These are phyloP conservation scores for Leishmania tropica DNA, from an alignment of 208 protist species.

Conservation along the genomic window DNA sequence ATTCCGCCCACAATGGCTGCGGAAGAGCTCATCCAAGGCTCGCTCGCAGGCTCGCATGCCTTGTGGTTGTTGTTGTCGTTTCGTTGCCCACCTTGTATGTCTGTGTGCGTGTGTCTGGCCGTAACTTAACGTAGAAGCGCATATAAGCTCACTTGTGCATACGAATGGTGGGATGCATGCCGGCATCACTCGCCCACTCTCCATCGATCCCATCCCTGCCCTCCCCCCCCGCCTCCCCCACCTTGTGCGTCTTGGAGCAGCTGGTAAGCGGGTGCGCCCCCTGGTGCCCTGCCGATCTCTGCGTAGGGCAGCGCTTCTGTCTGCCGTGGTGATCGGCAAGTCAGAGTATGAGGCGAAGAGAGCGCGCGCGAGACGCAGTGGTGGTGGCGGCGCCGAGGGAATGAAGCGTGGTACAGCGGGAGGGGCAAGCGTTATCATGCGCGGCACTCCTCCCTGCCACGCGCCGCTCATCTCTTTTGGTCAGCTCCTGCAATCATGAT, in stretches of 20 bases:
- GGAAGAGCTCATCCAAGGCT: neutral
- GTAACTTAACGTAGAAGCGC: neutral
- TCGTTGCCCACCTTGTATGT: neutral
- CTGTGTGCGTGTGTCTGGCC: neutral
- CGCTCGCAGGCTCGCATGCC: neutral
- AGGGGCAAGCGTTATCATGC: neutral
- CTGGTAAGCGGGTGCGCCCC: neutral
- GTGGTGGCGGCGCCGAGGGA: neutral
- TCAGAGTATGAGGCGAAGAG: neutral
- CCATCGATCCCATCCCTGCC: neutral
- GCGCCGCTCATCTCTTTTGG: neutral
- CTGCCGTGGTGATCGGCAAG: neutral
- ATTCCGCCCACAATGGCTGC: neutral
- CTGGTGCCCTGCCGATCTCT: neutral
- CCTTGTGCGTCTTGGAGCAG: neutral
- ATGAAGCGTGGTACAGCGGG: neutral
- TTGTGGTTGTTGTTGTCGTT: conserved; percentile 7
- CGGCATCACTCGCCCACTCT: neutral
- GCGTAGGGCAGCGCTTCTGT: neutral
- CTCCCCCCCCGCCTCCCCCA: no score
- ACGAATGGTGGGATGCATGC: neutral
- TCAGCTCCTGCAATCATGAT: neutral
- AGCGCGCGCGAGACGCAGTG: neutral
- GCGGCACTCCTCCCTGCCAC: neutral
- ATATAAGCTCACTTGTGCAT: neutral